Percentiles rank a stretch among this genome's conserved stretches.
Conservation (phyloP, 768 basidiomycete species). For the Termitomyces sp. region DNA sequence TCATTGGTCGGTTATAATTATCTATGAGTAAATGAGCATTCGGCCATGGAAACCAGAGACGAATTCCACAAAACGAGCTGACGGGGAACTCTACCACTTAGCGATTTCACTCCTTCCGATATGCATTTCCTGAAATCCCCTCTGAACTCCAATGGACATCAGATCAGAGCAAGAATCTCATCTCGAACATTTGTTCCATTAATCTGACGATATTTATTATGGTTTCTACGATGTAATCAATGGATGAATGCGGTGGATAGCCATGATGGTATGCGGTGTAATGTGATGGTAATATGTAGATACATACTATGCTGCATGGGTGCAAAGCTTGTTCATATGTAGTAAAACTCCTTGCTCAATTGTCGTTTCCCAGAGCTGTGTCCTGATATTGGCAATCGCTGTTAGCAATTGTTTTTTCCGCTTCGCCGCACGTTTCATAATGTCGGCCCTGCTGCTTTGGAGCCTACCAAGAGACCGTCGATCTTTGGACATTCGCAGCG, state of each 20-base stretch:
- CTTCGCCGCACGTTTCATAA: conserved; percentile 51
- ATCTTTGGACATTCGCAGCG: not conserved
- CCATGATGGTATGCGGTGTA: conserved; percentile 2
- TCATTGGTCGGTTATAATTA: not conserved
- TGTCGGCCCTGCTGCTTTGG: conserved; percentile 35
- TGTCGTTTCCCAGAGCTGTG: conserved; percentile 71
- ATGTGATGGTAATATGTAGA: not conserved
- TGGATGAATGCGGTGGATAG: not conserved
- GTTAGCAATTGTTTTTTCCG: conserved; percentile 46
- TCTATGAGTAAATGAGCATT: not conserved
- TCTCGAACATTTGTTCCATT: not conserved
- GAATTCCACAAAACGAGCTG: no score
- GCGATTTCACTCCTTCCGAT: no score
- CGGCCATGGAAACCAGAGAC: no score
- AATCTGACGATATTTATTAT: no score
- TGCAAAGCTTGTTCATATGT: conserved; percentile 36
- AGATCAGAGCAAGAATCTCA: no score
- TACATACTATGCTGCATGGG: conserved; percentile 7
- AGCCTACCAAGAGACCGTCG: not conserved
- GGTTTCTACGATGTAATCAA: not conserved
- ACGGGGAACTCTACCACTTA: no score
- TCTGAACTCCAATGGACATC: no score
- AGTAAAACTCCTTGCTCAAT: conserved; percentile 65
- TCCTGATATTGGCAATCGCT: conserved; percentile 58
- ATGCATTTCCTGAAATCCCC: no score